Evolutionary conservation across 2,329 filamentous ascomycete genomes (phyloP).

Genomic region (Aureobasidium sp.): DNA sequence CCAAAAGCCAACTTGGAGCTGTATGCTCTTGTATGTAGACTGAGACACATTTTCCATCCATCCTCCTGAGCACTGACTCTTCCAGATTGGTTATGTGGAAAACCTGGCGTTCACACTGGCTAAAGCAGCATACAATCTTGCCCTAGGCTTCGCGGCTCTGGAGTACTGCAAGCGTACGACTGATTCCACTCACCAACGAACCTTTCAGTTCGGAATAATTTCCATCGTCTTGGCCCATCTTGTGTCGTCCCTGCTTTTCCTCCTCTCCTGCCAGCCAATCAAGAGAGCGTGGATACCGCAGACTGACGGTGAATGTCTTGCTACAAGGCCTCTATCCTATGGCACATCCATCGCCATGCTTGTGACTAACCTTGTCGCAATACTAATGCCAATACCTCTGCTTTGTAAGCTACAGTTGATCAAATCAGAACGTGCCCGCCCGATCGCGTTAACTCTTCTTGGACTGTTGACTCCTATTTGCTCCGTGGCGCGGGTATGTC

Average conservation of each 20-base stretch:
- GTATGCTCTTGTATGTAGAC: not conserved
- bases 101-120: not conserved
- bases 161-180: not conserved
- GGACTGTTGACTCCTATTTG: not conserved
- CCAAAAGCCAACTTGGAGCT: not conserved
- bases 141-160: not conserved
- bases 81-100: not conserved
- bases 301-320: not conserved
- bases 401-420: not conserved
- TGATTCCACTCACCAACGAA: not conserved
- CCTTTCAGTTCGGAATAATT: not conserved
- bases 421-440: not conserved
- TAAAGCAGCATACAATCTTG: not conserved
- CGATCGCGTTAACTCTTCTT: not conserved
- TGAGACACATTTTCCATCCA: not conserved
- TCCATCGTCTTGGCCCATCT: not conserved
- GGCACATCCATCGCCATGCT: not conserved
- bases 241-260: not conserved
- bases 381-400: not conserved
- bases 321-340: not conserved
- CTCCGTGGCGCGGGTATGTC: not conserved
- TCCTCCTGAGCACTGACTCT: not conserved
- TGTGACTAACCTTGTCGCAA: not conserved
- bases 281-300: not conserved
- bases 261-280: not conserved